Evolutionary conservation across 2,329 filamentous ascomycete species (phyloP), one percentile per base, ranked within the genome.

Genomic region (Colletotrichum neosansevieriae): DNA sequence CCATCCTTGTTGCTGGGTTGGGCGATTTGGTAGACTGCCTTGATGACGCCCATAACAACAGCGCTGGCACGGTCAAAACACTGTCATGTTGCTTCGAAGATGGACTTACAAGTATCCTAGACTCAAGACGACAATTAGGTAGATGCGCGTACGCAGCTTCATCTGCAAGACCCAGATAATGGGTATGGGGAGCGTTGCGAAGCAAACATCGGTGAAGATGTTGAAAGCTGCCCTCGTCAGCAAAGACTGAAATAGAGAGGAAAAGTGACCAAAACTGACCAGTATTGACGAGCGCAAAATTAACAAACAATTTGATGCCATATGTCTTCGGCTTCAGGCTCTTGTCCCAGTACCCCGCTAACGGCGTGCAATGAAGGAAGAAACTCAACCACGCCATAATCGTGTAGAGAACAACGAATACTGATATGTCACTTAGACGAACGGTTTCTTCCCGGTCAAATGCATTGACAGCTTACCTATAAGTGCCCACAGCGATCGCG

Each of bases 141-240:
- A 82, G 0, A 83, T 21, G 19, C 78, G 76, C 1, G 76, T 77
- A 13, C 76, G 75, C n/a, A 72, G 72, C 71, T 79, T 79, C 73
- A 81, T 76, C 62, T 83, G 78, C n/a, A 83, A 72, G 6, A 73
- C 72, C 77, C 79, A 80, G 56, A 83, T 80, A 62, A 84, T 76
- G 3, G 79, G 78, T 1, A 82, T 74, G 1, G 82, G 81, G 17
- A 83, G 73, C 1, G 79, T 76, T 0, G 80, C 81, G 40, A 83
- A 81, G n/a, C 78, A 73, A 7, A 82, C 74, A 59, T 83, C 81
- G n/a, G 81, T 82, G 9, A 78, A 75, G 44, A 83, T 82, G 63
- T 83, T 82, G 73, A 81, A 77, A 3, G 73, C 78, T 76, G 56
- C 69, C 15, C 49, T 10, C 49, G 56, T 68, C 17, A 68, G 42